Conservation (phyloP, 306 rosid genomes). For the Dryas octopetala region DNA sequence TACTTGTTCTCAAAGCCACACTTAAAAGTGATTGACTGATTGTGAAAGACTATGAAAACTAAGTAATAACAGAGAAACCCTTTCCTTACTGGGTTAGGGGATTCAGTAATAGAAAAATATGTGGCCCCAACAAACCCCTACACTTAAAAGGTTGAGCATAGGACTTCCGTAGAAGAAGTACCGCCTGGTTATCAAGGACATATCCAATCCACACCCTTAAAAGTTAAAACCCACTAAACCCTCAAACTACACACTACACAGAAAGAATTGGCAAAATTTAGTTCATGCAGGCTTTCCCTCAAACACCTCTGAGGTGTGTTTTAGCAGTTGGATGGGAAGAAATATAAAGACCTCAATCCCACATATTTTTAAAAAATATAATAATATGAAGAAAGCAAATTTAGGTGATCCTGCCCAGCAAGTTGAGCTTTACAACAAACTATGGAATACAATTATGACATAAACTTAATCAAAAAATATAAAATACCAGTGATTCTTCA, state of each 20-base stretch:
- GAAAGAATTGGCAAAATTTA: not conserved
- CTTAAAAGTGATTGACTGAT: not conserved
- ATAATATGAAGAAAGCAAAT: not conserved
- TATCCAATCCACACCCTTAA: too few species aligned
- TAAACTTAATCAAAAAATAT: not conserved
- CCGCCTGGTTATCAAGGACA: not conserved
- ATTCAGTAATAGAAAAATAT: too few species aligned
- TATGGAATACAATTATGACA: not conserved
- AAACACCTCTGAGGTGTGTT: conserved; percentile 7
- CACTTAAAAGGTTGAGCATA: not conserved
- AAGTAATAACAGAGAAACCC: not conserved
- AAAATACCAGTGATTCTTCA: not conserved
- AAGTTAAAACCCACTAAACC: not conserved
- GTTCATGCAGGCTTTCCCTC: not conserved
- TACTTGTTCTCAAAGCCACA: not conserved
- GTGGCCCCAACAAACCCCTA: not conserved
- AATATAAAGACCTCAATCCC: not conserved
- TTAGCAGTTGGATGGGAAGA: not conserved
- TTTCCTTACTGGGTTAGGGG: too few species aligned
- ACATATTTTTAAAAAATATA: not conserved
- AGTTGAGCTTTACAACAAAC: not conserved
- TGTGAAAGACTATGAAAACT: not conserved
- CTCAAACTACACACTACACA: not conserved
- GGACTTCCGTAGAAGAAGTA: not conserved
- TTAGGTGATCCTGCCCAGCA: not conserved